phyloP scores from a whole-genome alignment of 2,329 filamentous ascomycete genomes.

The Aspergillus fumigatus region DNA sequence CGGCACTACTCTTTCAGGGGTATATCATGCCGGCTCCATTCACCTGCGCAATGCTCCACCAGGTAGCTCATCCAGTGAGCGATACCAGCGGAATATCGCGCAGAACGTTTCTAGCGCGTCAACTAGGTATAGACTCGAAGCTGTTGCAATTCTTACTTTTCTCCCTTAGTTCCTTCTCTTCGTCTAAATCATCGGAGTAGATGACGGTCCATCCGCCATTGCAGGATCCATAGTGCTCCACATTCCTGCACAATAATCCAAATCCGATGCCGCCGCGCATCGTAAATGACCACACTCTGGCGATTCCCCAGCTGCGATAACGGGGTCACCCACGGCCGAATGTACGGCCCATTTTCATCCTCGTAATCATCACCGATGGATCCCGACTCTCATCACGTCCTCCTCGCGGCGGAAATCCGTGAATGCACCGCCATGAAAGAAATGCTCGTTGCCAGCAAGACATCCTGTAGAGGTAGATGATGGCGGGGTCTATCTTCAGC shows the following conservation, averaged over 20 bases:
- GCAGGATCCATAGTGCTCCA: conserved; percentile 6
- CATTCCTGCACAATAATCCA: conserved; percentile 14
- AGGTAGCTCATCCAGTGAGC: conserved; percentile 11
- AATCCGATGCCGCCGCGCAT: conserved; percentile 21
- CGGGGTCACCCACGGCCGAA: conserved; percentile 28
- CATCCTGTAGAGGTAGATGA: conserved; percentile 11
- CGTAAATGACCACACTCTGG: conserved; percentile 22
- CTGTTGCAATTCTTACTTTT: conserved; percentile 8
- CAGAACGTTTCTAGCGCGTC: conserved; percentile 13
- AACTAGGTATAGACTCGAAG: conserved; percentile 9
- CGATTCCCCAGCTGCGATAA: conserved; percentile 23
- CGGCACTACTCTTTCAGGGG: conserved; percentile 4
- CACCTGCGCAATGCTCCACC: background rate
- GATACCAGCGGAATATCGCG: conserved; percentile 15
- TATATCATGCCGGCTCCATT: background rate
- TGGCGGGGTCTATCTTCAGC: conserved; percentile 1
- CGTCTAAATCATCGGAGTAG: background rate
- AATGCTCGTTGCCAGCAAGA: background rate
- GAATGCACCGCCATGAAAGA: conserved; percentile 4
- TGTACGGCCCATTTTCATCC: conserved; percentile 17
- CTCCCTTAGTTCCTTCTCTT: background rate
- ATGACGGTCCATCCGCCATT: background rate
- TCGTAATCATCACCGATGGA: conserved; percentile 5
- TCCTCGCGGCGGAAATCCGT: conserved; percentile 1
- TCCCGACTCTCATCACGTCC: background rate